A percentile compares a stretch with the other conserved stretches of the same genome.
Conservation (phyloP, 768 basidiomycete species). For the Naganishia vishniacii region DNA sequence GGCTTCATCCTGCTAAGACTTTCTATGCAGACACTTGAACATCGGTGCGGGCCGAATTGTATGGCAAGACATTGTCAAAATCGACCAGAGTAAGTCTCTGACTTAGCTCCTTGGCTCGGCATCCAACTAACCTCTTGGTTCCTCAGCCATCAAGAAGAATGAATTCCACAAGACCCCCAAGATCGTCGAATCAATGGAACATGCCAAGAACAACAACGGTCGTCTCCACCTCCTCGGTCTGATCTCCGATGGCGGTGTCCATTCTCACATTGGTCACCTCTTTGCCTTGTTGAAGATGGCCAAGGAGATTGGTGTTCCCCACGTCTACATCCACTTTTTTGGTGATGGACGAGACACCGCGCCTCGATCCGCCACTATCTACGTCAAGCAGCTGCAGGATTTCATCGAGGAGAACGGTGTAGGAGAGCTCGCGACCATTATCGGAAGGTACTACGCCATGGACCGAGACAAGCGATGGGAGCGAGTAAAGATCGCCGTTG, state of each 20-base stretch:
- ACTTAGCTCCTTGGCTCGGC: background rate
- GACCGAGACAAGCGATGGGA: conserved; percentile 97
- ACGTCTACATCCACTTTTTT: conserved; percentile 88
- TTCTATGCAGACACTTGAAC: conserved; percentile 84
- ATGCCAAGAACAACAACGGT: conserved; percentile 74
- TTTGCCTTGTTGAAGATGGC: conserved; percentile 85
- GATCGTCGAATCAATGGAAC: conserved; percentile 68
- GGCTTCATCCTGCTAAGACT: no score
- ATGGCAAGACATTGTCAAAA: conserved; percentile 96
- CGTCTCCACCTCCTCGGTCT: conserved; percentile 83
- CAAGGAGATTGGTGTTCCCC: conserved; percentile 73
- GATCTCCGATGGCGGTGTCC: conserved; percentile 94
- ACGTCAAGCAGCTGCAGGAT: conserved; percentile 68
- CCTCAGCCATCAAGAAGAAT: conserved; percentile 69
- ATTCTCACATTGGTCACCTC: conserved; percentile 86
- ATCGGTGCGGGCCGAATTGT: conserved; percentile 91
- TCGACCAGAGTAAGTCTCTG: conserved; percentile 60
- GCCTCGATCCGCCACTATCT: conserved; percentile 71
- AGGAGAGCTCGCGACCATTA: conserved; percentile 75
- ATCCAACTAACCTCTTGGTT: background rate
- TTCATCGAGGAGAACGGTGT: conserved; percentile 65
- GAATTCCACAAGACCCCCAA: conserved; percentile 72
- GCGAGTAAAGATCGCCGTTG: conserved; percentile 79
- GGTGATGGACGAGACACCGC: conserved; percentile 94
- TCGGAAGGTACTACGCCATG: conserved; percentile 94